Conservation (phyloP, 2,329 filamentous ascomycete species). For the Tolypocladium album region DNA sequence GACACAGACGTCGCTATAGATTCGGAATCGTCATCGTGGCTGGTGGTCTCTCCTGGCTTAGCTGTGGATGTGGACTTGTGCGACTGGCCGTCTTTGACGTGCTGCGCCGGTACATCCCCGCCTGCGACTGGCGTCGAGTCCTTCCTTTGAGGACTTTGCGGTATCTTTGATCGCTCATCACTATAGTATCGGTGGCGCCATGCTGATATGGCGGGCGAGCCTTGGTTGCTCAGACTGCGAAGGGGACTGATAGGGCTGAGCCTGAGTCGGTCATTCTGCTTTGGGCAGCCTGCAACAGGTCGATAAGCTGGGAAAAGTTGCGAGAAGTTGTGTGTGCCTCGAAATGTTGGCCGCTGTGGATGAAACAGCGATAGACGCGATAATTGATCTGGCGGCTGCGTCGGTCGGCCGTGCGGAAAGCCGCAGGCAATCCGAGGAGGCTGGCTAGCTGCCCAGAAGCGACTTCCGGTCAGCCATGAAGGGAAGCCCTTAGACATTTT, state of each 20-base stretch:
- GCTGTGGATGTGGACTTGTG: not conserved
- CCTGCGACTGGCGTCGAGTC: not conserved
- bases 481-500: constrained; percentile 30
- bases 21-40: constrained; percentile 17
- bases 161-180: not conserved
- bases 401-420: not conserved
- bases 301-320: not conserved
- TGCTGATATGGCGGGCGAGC: not conserved
- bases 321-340: not conserved
- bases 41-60: constrained; percentile 3
- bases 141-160: not conserved
- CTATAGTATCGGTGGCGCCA: constrained; percentile 1
- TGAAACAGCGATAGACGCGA: not conserved
- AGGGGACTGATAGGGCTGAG: not conserved
- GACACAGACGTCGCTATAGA: constrained; percentile 41
- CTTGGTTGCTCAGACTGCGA: not conserved
- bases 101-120: not conserved
- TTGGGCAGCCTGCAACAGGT: not conserved
- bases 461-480: constrained; percentile 24
- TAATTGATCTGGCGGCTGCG: constrained; percentile 2
- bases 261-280: not conserved
- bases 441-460: constrained; percentile 18
- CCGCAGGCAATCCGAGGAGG: constrained; percentile 5
- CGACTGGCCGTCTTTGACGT: not conserved
- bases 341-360: not conserved